Evolutionary conservation across 1,139 yeast species (phyloP), one percentile per base, ranked within the genome.

Genomic region (Meyerozyma athensensis): DNA sequence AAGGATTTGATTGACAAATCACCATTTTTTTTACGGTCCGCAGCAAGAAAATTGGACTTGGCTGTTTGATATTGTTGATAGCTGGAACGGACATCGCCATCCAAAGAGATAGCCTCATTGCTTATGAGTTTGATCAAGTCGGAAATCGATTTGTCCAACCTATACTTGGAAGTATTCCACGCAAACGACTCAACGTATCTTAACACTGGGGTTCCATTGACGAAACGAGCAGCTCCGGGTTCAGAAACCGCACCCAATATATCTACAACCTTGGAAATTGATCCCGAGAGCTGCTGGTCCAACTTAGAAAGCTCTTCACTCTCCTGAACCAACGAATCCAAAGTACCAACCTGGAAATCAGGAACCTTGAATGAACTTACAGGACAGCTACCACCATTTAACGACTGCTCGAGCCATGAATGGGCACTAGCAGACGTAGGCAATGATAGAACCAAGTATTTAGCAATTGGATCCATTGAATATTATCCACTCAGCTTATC

Each of bases 11-110:
- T 92, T 7, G 96, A 82, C 48, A 92, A 73, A 59, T 94, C 96
- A 41, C 99, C 99, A 36, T 84, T 85, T 58, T 84, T 86, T 63
- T 89, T 89, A 53, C 97, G 77, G 61, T 92, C 96, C 22, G 95
- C 94, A 9, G 96, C 89, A 36, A 81, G 74, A 46, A 89, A 73
- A 54, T 82, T 86, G 33, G 95, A 77, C 62, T 83, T 86, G 36
- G 97, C 96, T 34, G 79, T 73, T 52, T 79, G 85, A 63, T 87
- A 92, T 45, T 68, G 71, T 50, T 82, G 77, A 57, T 74, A 84
- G 18, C 85, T 69, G 10, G 77, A 63, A 55, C 87, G 77, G 36
- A 92, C 86, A 57, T 92, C 98, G 35, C 75, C 68, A 56, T 92
- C 98, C 49, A 92, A 74, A 37, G 85, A 79, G 47, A 81, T 61